Conservation (phyloP, 805 yeast genomes). For the Spathaspora hagerdaliae region DNA sequence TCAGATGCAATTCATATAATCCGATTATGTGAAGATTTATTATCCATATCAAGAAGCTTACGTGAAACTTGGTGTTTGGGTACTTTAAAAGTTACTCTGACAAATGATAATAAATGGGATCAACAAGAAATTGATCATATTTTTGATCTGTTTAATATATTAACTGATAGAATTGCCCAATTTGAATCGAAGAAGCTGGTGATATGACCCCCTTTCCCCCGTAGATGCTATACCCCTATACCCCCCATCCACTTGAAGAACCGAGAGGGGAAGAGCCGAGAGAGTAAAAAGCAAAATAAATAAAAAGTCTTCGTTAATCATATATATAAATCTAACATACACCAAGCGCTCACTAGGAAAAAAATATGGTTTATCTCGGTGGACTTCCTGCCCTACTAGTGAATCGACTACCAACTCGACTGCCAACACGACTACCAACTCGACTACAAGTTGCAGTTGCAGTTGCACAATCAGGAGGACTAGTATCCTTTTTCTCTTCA, state of each 20-base stretch:
- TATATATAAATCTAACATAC: neutral
- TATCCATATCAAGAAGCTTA: constrained; percentile 44
- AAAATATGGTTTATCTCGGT: neutral
- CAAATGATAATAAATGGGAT: constrained; percentile 10
- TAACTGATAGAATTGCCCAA: constrained; percentile 27
- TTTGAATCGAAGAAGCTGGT: constrained; percentile 11
- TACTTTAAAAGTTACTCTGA: constrained; percentile 36
- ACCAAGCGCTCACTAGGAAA: neutral
- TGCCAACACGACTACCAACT: neutral
- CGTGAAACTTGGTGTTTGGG: constrained; percentile 59
- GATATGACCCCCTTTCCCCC: too few species aligned
- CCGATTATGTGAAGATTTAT: constrained; percentile 49
- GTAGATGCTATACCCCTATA: too few species aligned
- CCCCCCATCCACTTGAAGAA: too few species aligned
- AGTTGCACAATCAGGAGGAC: neutral
- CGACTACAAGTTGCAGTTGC: neutral
- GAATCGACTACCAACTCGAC: neutral
- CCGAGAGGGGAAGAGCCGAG: neutral
- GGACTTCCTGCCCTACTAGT: constrained; percentile 4
- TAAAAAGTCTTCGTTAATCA: too few species aligned
- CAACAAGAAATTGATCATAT: constrained; percentile 21
- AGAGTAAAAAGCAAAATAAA: too few species aligned
- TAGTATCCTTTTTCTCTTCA: constrained; percentile 23
- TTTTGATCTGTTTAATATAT: constrained; percentile 29
- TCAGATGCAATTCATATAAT: constrained; percentile 49